Percentiles rank a stretch among this genome's conserved stretches.
Evolutionary conservation across 371 early-diverging fungal species (phyloP).

Genomic region (Edhazardia aedis): DNA sequence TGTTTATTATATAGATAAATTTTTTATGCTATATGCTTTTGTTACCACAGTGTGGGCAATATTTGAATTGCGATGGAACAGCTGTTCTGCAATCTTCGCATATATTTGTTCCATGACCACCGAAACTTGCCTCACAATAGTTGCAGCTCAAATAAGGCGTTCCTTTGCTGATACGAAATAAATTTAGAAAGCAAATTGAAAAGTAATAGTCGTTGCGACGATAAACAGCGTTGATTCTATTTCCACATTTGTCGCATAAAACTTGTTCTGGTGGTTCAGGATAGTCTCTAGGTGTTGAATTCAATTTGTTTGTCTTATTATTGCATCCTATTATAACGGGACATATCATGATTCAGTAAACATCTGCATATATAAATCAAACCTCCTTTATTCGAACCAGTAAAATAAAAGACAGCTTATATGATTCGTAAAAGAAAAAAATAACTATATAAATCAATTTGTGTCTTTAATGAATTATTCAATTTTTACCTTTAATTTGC

Average conservation of each 20-base stretch:
- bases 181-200: constrained; percentile 7
- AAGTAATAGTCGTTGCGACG: constrained; percentile 2
- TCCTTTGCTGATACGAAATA: constrained; percentile 1
- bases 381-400: too few species aligned
- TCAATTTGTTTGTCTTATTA: neutral
- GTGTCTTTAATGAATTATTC: too few species aligned
- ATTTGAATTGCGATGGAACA: neutral
- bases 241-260: neutral
- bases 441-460: too few species aligned
- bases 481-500: too few species aligned
- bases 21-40: too few species aligned
- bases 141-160: constrained; percentile 1
- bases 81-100: constrained; percentile 6
- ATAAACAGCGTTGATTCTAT: neutral
- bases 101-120: neutral
- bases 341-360: too few species aligned
- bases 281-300: neutral
- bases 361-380: too few species aligned
- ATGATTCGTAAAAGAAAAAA: too few species aligned
- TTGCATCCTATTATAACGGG: constrained; percentile 6
- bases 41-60: constrained; percentile 8
- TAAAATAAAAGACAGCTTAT: too few species aligned
- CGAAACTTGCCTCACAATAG: neutral
- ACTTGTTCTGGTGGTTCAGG: neutral
- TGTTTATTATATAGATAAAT: too few species aligned